Conservation (phyloP, 2,329 filamentous ascomycete genomes). For the Paraconiothyrium brasiliense region DNA sequence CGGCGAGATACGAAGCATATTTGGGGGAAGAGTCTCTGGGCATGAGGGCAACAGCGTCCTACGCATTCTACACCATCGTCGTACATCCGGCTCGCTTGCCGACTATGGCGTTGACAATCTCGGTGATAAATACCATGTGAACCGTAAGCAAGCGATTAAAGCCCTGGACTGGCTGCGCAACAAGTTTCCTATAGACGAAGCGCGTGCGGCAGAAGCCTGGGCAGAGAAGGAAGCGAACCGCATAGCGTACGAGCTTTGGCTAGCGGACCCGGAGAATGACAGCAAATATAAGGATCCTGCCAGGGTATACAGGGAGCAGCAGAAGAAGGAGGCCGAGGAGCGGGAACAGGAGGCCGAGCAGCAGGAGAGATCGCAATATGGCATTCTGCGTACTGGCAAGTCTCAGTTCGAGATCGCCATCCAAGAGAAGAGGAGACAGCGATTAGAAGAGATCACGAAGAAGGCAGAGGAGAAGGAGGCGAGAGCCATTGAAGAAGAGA, state of each 20-base stretch:
- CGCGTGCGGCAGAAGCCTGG: slow-evolving; percentile 51
- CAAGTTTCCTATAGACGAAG: slow-evolving; percentile 51
- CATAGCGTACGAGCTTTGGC: slow-evolving; percentile 50
- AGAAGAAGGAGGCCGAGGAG: slow-evolving; percentile 44
- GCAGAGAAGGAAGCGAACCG: slow-evolving; percentile 50
- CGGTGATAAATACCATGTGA: slow-evolving; percentile 41
- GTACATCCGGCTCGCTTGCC: slow-evolving; percentile 50
- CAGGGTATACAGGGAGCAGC: slow-evolving; percentile 42
- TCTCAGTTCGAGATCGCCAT: slow-evolving; percentile 48
- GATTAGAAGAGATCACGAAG: slow-evolving; percentile 39
- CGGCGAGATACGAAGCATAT: slow-evolving; percentile 39
- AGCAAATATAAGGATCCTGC: slow-evolving; percentile 51
- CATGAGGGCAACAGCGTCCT: slow-evolving; percentile 48
- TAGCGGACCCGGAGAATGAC: slow-evolving; percentile 49
- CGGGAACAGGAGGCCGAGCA: slow-evolving; percentile 29
- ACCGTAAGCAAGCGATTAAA: slow-evolving; percentile 36
- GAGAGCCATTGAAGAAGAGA: slow-evolving; percentile 40
- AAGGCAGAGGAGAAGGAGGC: slow-evolving; percentile 46
- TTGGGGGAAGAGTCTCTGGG: slow-evolving; percentile 39
- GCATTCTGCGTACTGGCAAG: slow-evolving; percentile 45
- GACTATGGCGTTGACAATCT: slow-evolving; percentile 51
- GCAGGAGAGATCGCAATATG: slow-evolving; percentile 39
- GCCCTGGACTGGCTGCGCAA: slow-evolving; percentile 49
- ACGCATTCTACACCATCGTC: slow-evolving; percentile 51
- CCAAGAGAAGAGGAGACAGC: slow-evolving; percentile 41